phyloP scores from a whole-genome alignment of 768 basidiomycete species.

The Boletus tylopilopsis region DNA sequence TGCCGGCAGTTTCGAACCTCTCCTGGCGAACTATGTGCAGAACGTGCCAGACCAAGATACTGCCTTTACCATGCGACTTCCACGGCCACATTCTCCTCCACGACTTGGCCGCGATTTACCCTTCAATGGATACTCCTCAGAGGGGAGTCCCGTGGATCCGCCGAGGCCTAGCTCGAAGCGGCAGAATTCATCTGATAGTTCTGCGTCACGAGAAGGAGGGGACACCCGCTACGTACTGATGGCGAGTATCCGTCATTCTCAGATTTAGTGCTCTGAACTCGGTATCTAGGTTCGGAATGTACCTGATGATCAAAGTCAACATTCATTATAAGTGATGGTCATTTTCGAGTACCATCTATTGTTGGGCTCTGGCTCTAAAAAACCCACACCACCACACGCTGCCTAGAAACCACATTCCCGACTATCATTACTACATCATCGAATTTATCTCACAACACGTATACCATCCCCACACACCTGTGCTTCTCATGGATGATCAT shows the following conservation, averaged over 20 bases:
- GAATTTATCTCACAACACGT: constrained; percentile 10
- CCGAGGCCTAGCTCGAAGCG: constrained; percentile 22
- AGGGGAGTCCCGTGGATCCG: constrained; percentile 25
- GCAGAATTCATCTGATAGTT: constrained; percentile 20
- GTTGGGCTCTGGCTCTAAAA: constrained; percentile 2
- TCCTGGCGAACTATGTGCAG: constrained; percentile 46
- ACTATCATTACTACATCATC: constrained; percentile 9
- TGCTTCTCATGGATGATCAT: constrained; percentile 12
- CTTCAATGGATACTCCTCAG: constrained; percentile 8
- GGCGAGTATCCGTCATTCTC: constrained; percentile 32
- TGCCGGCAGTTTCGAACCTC: constrained; percentile 57
- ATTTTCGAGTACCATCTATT: not conserved
- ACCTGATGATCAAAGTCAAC: constrained; percentile 41
- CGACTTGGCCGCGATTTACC: not conserved
- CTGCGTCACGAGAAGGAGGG: constrained; percentile 44
- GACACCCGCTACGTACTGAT: constrained; percentile 55
- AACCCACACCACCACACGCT: constrained; percentile 5
- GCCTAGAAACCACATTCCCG: constrained; percentile 13
- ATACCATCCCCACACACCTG: constrained; percentile 17
- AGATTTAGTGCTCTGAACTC: constrained; percentile 7
- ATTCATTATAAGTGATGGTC: constrained; percentile 19
- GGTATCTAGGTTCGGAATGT: constrained; percentile 52
- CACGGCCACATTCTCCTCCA: constrained; percentile 27
- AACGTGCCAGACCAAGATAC: constrained; percentile 21
- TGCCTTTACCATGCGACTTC: constrained; percentile 18